A percentile compares a stretch with the other conserved stretches of the same genome.
These are phyloP conservation scores for Suillus placidus DNA, from an alignment of 768 basidiomycete genomes.

Conservation along the genomic window DNA sequence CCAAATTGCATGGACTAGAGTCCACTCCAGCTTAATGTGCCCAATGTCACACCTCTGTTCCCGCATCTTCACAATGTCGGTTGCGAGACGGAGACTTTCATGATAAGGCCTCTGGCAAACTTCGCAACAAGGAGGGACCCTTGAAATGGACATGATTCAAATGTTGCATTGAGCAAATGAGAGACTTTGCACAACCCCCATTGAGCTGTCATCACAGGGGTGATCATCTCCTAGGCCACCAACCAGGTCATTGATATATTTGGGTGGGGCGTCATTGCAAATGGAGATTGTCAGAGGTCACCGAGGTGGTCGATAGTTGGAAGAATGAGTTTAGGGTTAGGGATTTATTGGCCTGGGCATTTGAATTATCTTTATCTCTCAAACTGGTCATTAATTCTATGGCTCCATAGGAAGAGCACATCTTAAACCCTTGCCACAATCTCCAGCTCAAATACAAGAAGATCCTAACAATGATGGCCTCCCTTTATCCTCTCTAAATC, in stretches of 20 bases:
- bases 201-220: slow-evolving; percentile 45
- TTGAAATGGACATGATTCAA: background rate
- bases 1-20: background rate
- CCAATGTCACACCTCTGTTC: background rate
- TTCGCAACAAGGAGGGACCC: background rate
- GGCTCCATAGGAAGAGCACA: too few species aligned
- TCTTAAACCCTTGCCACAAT: too few species aligned
- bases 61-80: background rate
- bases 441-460: too few species aligned
- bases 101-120: background rate
- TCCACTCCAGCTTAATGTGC: background rate
- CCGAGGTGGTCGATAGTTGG: too few species aligned
- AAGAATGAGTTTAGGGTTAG: too few species aligned
- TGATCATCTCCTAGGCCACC: slow-evolving; percentile 52
- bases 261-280: too few species aligned
- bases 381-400: too few species aligned
- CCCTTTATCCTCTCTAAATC: too few species aligned
- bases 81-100: background rate
- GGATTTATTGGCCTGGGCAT: too few species aligned
- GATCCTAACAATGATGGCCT: too few species aligned
- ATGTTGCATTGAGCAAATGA: background rate
- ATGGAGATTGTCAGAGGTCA: too few species aligned
- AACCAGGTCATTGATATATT: slow-evolving; percentile 67
- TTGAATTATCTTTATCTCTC: too few species aligned
- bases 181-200: background rate